Base-by-base conservation (phyloP, 2,329 filamentous ascomycete genomes). In the Moelleriella libera region DNA sequence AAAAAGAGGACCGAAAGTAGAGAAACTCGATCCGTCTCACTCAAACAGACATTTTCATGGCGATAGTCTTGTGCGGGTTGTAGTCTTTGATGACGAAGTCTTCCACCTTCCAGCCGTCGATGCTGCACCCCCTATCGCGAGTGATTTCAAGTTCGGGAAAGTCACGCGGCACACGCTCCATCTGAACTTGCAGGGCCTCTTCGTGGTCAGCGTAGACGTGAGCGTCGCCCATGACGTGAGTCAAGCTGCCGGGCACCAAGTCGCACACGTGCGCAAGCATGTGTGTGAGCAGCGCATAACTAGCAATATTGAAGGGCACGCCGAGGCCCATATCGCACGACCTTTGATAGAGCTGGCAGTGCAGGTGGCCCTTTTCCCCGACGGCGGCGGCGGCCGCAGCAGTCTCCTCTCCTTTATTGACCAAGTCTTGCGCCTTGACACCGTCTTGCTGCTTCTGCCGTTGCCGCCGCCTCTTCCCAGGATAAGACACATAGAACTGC, bases 21-120 rank as follows among this genome's bases (percentile, higher is more conserved):
- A 37, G 34, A 37, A 1, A 3, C 34, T 37, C 8, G 4, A 9
- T 37, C 5, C 34, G 12, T 37, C 11, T 21, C 14, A 5, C 31
- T 43, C 31, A 88, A 49, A 97, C 90, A 60, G 87, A 94, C 92
- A 98, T 98, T 71, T 97, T 96, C 92, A 98, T 98, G 43, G 85
- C 77, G 68, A 98, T 94, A 5, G 76, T 76, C 69, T 89, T 90
- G 64, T 96, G 88, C 48, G 92, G 90, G 45, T 89, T 78, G 63
- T 98, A 98, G 1, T 84, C 89, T 58, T 85, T 74, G 5, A 98
- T 77, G 49, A 84, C 80, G 62, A 98, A 90, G 51, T 98, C 89
- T 54, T 94, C 88, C 1, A 80, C 71, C 62, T 79, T 82, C 88
- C 92, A 97, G 1, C 87, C 88, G 62, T 98, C 92, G 57, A 97